Percentiles rank a stretch among this genome's conserved stretches.
Conservation (phyloP, 192 early-diverging fungal species). For the Coemansia sp. region DNA sequence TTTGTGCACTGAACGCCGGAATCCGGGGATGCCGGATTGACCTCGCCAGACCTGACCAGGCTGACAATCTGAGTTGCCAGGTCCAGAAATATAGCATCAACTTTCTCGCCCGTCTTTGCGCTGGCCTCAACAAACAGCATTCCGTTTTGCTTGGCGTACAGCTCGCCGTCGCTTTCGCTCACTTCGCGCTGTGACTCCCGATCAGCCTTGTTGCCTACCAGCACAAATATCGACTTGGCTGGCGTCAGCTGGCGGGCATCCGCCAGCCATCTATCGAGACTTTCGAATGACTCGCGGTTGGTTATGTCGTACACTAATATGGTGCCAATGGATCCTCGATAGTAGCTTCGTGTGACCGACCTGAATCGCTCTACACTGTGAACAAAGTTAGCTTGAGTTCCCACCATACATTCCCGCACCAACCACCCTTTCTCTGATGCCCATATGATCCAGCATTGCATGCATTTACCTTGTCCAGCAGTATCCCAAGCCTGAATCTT, state of each 20-base stretch:
- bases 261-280: slow-evolving; percentile 63
- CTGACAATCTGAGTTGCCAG: slow-evolving; percentile 26
- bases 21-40: slow-evolving; percentile 30
- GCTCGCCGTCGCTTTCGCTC: slow-evolving; percentile 52
- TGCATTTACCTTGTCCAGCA: slow-evolving; percentile 61
- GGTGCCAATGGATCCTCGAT: slow-evolving; percentile 76
- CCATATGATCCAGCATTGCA: background rate
- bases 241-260: slow-evolving; percentile 67
- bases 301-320: slow-evolving; percentile 79
- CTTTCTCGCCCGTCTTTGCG: slow-evolving; percentile 63
- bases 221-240: slow-evolving; percentile 63
- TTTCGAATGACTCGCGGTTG: slow-evolving; percentile 61
- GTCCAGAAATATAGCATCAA: slow-evolving; percentile 48
- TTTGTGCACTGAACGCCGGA: slow-evolving; percentile 54
- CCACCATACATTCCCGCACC: slow-evolving; percentile 2
- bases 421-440: background rate
- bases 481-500: slow-evolving; percentile 77
- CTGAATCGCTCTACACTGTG: slow-evolving; percentile 56
- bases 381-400: background rate
- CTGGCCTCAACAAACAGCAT: slow-evolving; percentile 63
- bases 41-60: slow-evolving; percentile 24
- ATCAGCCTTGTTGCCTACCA: slow-evolving; percentile 71
- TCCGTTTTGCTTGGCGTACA: slow-evolving; percentile 55
- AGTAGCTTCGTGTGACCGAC: slow-evolving; percentile 72
- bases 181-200: slow-evolving; percentile 45